Base-by-base conservation (phyloP, 2,329 filamentous ascomycete species). In the Exophiala sideris region DNA sequence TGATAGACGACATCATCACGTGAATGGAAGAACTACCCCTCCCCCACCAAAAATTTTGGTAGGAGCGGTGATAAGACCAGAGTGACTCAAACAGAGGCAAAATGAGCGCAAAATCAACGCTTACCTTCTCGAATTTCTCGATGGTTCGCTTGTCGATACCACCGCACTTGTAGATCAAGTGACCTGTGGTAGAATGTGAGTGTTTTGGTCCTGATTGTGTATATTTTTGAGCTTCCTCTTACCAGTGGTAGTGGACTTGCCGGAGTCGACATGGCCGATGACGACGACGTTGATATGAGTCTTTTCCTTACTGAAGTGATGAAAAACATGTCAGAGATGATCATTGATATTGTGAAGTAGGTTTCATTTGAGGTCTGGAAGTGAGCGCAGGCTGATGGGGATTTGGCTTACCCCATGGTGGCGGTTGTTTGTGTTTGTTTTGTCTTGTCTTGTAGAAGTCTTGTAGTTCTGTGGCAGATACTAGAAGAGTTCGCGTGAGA, bases 141-240 rank as follows among this genome's bases (percentile, higher is more conserved):
- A 99, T 99, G 79, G 92, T 97, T 91, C 94, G 92, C 86, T 92
- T 91, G 89, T 99, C 94, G 76, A 97, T 99, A 90, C 94, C 94
- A 88, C 94, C 94, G 85, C 94, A 97, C 88, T 99, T 92, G 91
- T 97, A 97, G 89, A 99, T 97, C 86, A 99, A 87, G 84, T 92
- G 86, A 78, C 86, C 85, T 88, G 76, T 77, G 63, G 59, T 45
- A 58, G 45, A 66, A 61, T 68, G 58, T 68, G 61, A 57, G 57
- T 58, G 41, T 59, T 66, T 58, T 66, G 60, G 7, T 41, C 40
- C 21, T 45, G 11, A 24, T 50, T 64, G 52, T 65, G 65, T 57
- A 61, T 54, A 46, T 51, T 63, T 54, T 64, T 66, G 65, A 63
- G 68, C 38, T 32, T 57, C 36, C 46, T 67, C 85, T 88, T 86